phyloP scores from a whole-genome alignment of 805 yeast genomes.

The Ogataea saltuana region DNA sequence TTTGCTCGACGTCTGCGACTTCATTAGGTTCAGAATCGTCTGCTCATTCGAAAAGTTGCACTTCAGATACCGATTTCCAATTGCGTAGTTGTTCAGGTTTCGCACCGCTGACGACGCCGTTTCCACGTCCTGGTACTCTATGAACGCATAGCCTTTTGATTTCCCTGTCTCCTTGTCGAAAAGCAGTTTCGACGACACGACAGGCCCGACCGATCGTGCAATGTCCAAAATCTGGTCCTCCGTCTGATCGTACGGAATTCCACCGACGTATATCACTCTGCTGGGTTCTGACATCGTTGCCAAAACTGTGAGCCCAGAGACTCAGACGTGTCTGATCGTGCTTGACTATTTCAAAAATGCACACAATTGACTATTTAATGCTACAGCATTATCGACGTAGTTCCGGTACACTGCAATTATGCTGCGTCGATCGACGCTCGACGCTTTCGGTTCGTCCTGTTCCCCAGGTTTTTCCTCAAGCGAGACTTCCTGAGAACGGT shows the following conservation, averaged over 20 bases:
- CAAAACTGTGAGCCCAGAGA: not conserved
- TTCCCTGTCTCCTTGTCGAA: slow-evolving; percentile 89
- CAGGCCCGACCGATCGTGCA: slow-evolving; percentile 88
- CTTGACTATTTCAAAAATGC: not conserved
- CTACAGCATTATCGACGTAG: too few species aligned
- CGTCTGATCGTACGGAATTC: slow-evolving; percentile 89
- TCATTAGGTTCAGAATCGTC: slow-evolving; percentile 26
- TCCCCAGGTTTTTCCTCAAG: not conserved
- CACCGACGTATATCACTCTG: slow-evolving; percentile 71
- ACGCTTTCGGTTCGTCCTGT: too few species aligned
- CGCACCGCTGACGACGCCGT: slow-evolving; percentile 91
- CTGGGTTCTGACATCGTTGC: slow-evolving; percentile 27
- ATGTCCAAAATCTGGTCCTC: slow-evolving; percentile 88
- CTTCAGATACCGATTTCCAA: slow-evolving; percentile 69
- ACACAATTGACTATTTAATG: too few species aligned
- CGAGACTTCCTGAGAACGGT: not conserved
- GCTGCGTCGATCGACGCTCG: slow-evolving; percentile 8
- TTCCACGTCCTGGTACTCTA: slow-evolving; percentile 78
- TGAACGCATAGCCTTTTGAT: slow-evolving; percentile 88
- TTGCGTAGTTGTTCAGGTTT: slow-evolving; percentile 74
- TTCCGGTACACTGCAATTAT: too few species aligned
- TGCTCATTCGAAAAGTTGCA: slow-evolving; percentile 73
- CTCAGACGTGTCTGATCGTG: not conserved
- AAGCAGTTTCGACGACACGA: slow-evolving; percentile 67
- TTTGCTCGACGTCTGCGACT: slow-evolving; percentile 18